These are phyloP conservation scores for Sclerotiophoma versabilis DNA, from an alignment of 2,329 filamentous ascomycete genomes.

Conservation along the genomic window DNA sequence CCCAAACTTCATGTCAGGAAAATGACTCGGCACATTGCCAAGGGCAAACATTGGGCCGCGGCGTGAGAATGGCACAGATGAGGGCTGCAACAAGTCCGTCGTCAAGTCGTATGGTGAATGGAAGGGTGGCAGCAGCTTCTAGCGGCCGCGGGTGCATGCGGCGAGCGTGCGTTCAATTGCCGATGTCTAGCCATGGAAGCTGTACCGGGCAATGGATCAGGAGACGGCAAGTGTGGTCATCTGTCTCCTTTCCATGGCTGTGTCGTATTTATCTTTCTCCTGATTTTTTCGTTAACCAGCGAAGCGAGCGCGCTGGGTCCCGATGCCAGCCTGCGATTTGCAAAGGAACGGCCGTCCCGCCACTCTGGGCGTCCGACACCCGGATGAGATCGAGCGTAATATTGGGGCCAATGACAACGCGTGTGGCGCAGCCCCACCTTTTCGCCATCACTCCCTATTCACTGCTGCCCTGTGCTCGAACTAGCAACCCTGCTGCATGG, in stretches of 20 bases:
- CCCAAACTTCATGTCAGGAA: slow-evolving; percentile 21
- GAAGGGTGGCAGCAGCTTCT: slow-evolving; percentile 27
- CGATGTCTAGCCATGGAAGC: slow-evolving; percentile 10
- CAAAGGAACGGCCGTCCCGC: slow-evolving; percentile 32
- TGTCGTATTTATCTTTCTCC: slow-evolving; percentile 12
- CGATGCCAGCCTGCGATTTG: slow-evolving; percentile 18
- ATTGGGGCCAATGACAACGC: slow-evolving; percentile 23
- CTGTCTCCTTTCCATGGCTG: background rate
- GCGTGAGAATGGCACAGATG: slow-evolving; percentile 11
- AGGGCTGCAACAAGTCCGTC: slow-evolving; percentile 14
- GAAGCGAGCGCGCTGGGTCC: slow-evolving; percentile 13
- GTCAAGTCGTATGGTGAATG: slow-evolving; percentile 5
- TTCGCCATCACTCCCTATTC: slow-evolving; percentile 33
- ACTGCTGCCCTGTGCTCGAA: slow-evolving; percentile 14
- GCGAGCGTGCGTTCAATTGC: slow-evolving; percentile 2
- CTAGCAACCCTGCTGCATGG: slow-evolving; percentile 26
- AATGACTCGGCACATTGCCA: slow-evolving; percentile 24
- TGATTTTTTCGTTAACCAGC: slow-evolving; percentile 10
- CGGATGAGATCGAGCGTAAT: slow-evolving; percentile 21
- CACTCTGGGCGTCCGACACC: slow-evolving; percentile 18
- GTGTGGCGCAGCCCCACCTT: slow-evolving; percentile 22
- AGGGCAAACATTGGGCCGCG: slow-evolving; percentile 17
- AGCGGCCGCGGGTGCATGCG: slow-evolving; percentile 26
- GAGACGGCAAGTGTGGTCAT: background rate
- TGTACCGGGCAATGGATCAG: slow-evolving; percentile 3